Conservation (phyloP, 352 stramenopile species). For the Phytophthora sansomeana region DNA sequence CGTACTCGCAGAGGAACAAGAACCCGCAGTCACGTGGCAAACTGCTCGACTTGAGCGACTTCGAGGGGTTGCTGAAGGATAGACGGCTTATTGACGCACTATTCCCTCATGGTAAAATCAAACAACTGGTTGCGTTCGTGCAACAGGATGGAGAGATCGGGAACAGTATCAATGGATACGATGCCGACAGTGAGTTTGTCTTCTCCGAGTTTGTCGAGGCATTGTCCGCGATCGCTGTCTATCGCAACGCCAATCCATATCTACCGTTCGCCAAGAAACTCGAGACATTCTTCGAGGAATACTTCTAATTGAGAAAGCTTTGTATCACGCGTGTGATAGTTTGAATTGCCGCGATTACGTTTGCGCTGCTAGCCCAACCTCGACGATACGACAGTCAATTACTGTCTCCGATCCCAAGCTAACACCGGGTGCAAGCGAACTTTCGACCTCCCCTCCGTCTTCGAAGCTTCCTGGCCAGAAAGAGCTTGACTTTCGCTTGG, state of each 20-base stretch:
- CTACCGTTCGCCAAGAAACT: slow-evolving; percentile 78
- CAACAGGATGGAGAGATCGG: slow-evolving; percentile 77
- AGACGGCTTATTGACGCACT: slow-evolving; percentile 70
- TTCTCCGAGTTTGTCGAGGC: slow-evolving; percentile 85
- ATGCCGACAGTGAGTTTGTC: slow-evolving; percentile 78
- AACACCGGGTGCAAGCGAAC: slow-evolving; percentile 53
- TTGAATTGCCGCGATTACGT: slow-evolving; percentile 23
- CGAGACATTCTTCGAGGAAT: slow-evolving; percentile 80
- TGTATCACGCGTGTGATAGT: background rate
- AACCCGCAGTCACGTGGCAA: slow-evolving; percentile 76
- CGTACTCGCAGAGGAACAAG: slow-evolving; percentile 81
- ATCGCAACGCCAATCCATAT: slow-evolving; percentile 83
- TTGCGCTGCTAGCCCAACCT: slow-evolving; percentile 72
- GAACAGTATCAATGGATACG: slow-evolving; percentile 53
- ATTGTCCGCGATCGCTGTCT: slow-evolving; percentile 73
- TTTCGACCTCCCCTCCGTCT: slow-evolving; percentile 78
- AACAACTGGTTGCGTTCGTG: slow-evolving; percentile 80
- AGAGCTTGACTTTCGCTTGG: slow-evolving; percentile 70
- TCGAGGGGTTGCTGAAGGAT: slow-evolving; percentile 79
- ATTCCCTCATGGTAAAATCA: slow-evolving; percentile 77
- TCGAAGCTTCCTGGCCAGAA: slow-evolving; percentile 90
- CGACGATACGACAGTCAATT: slow-evolving; percentile 84
- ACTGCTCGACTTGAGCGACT: slow-evolving; percentile 75
- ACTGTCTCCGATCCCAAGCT: slow-evolving; percentile 63
- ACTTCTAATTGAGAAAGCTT: slow-evolving; percentile 49